A percentile compares a stretch with the other conserved stretches of the same genome.
phyloP scores from a whole-genome alignment of 345 rosid species.

The Populus davidiana region DNA sequence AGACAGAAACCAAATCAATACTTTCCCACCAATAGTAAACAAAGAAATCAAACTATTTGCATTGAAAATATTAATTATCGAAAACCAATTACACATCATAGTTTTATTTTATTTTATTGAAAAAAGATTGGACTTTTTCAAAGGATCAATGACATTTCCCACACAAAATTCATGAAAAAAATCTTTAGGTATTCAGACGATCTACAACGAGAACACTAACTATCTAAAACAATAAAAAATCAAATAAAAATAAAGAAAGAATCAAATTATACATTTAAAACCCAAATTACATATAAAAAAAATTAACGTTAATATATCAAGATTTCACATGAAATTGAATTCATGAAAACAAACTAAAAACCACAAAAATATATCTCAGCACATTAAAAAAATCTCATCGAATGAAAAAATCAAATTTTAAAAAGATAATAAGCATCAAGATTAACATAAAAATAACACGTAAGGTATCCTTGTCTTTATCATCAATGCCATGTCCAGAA shows the following conservation, averaged over 20 bases:
- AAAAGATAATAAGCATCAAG: background rate
- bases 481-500: constrained; percentile 44
- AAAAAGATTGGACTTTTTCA: too few relatives aligned
- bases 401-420: background rate
- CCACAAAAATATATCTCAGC: background rate
- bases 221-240: background rate
- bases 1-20: too few relatives aligned
- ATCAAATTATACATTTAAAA: background rate
- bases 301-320: too few relatives aligned
- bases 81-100: too few relatives aligned
- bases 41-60: too few relatives aligned
- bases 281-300: background rate
- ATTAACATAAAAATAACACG: background rate
- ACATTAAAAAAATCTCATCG: background rate
- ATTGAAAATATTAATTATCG: too few relatives aligned
- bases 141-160: too few relatives aligned
- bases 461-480: constrained; percentile 61
- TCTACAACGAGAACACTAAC: background rate
- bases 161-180: too few relatives aligned
- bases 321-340: background rate
- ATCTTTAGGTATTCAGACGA: background rate
- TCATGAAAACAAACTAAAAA: background rate
- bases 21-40: too few relatives aligned
- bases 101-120: too few relatives aligned
- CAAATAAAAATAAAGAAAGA: background rate